A percentile compares a stretch with the other conserved stretches of the same genome.
Evolutionary conservation across 2,329 filamentous ascomycete species (phyloP).

Genomic region (Neofusicoccum sp.): DNA sequence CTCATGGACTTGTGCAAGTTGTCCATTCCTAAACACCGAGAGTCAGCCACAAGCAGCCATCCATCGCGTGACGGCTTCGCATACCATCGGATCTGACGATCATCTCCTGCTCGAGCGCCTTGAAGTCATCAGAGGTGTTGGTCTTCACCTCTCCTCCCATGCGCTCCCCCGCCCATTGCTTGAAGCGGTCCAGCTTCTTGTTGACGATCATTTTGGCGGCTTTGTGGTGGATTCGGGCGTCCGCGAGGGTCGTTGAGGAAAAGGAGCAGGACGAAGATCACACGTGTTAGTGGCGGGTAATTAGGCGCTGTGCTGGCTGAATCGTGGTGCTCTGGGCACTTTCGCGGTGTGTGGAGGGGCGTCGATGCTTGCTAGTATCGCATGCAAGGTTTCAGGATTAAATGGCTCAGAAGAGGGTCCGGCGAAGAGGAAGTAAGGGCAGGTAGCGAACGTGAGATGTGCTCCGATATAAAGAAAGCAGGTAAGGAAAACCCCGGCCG

Average conservation of each 20-base stretch:
- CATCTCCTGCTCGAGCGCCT: conserved; percentile 87
- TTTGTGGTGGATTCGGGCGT: neutral
- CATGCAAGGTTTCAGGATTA: conserved; percentile 12
- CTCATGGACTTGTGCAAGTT: conserved; percentile 83
- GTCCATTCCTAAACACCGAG: conserved; percentile 69
- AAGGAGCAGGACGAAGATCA: conserved; percentile 15
- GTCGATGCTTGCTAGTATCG: conserved; percentile 12
- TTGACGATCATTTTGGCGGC: conserved; percentile 57
- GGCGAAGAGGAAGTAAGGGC: conserved; percentile 12
- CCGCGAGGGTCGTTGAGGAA: conserved; percentile 4
- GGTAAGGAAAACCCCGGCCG: neutral
- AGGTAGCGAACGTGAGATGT: conserved; percentile 5
- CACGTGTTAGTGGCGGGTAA: conserved; percentile 14
- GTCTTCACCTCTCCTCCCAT: conserved; percentile 93
- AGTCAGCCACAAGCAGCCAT: conserved; percentile 3
- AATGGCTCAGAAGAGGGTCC: neutral
- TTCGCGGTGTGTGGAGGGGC: conserved; percentile 14
- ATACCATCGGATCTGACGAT: conserved; percentile 80
- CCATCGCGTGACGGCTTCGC: conserved; percentile 9
- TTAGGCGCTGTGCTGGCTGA: conserved; percentile 15
- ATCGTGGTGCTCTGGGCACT: conserved; percentile 11
- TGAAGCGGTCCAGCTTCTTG: conserved; percentile 93
- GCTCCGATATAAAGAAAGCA: conserved; percentile 2
- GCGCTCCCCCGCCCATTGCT: conserved; percentile 96
- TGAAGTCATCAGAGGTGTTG: conserved; percentile 85